Conservation (phyloP, 2,329 filamentous ascomycete species). For the Colletotrichum coccodes region DNA sequence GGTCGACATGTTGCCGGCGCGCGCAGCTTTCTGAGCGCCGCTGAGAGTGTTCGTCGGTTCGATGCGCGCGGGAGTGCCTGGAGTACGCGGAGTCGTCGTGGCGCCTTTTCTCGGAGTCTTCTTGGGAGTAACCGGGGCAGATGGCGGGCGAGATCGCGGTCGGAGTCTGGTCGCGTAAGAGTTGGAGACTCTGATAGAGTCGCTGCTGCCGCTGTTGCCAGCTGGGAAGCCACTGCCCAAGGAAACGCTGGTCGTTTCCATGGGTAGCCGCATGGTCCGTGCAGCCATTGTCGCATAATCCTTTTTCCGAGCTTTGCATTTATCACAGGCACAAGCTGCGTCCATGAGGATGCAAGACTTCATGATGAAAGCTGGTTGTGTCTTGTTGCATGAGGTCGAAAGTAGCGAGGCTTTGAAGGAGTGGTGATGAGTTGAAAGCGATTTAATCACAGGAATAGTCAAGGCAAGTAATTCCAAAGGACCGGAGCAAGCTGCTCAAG, state of each 20-base stretch:
- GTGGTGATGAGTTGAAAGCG: neutral
- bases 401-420: neutral
- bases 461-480: neutral
- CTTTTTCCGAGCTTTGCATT: slow-evolving; percentile 23
- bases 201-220: slow-evolving; percentile 17
- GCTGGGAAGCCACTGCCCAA: slow-evolving; percentile 20
- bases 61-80: slow-evolving; percentile 1
- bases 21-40: slow-evolving; percentile 5
- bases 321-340: slow-evolving; percentile 9
- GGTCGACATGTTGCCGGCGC: slow-evolving; percentile 58
- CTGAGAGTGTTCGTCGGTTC: neutral
- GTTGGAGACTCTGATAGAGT: slow-evolving; percentile 3
- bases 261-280: slow-evolving; percentile 9
- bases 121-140: slow-evolving; percentile 15
- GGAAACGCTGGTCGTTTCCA: neutral
- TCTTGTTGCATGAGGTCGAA: neutral
- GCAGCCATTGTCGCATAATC: neutral
- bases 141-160: slow-evolving; percentile 15
- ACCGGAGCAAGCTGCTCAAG: neutral
- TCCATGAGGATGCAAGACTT: neutral
- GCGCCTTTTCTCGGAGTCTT: slow-evolving; percentile 7
- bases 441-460: neutral
- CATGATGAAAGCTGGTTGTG: slow-evolving; percentile 3
- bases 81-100: neutral
- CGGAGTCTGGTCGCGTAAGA: slow-evolving; percentile 27